A percentile compares a stretch with the other conserved stretches of the same genome.
phyloP scores from a whole-genome alignment of 2,329 filamentous ascomycete species.

The Fusarium sp. region DNA sequence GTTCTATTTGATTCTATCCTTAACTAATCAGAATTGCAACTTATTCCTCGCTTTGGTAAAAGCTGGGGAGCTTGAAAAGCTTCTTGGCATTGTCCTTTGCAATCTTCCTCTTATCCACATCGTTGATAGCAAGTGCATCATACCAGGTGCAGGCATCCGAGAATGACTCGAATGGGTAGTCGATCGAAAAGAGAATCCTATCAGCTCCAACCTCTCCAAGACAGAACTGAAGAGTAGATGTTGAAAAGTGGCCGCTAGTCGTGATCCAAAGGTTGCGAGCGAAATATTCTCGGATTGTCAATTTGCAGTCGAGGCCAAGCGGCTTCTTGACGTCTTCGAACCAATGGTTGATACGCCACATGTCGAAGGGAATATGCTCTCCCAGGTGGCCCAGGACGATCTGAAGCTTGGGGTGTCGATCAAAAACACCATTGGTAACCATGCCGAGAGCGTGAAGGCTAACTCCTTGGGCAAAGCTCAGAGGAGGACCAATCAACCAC shows the following conservation, averaged over 20 bases:
- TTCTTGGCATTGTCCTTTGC: slow-evolving; percentile 57
- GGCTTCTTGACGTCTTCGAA: slow-evolving; percentile 67
- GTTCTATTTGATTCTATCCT: neutral
- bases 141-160: slow-evolving; percentile 57
- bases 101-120: slow-evolving; percentile 53
- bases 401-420: slow-evolving; percentile 58
- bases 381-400: slow-evolving; percentile 61
- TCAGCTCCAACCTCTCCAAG: slow-evolving; percentile 61
- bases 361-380: slow-evolving; percentile 62
- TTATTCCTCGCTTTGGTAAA: slow-evolving; percentile 34
- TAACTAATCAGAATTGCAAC: neutral
- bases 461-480: slow-evolving; percentile 69
- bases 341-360: slow-evolving; percentile 65
- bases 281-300: slow-evolving; percentile 65
- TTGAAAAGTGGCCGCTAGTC: slow-evolving; percentile 67
- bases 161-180: slow-evolving; percentile 64
- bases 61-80: slow-evolving; percentile 51
- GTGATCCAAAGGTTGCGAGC: slow-evolving; percentile 67
- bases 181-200: slow-evolving; percentile 63
- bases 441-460: slow-evolving; percentile 67
- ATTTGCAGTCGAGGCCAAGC: slow-evolving; percentile 60
- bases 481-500: slow-evolving; percentile 70
- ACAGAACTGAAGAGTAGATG: slow-evolving; percentile 62
- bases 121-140: slow-evolving; percentile 51
- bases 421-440: slow-evolving; percentile 63